phyloP scores from a whole-genome alignment of 108 stramenopile genomes.

The Bacterosira constricta region DNA sequence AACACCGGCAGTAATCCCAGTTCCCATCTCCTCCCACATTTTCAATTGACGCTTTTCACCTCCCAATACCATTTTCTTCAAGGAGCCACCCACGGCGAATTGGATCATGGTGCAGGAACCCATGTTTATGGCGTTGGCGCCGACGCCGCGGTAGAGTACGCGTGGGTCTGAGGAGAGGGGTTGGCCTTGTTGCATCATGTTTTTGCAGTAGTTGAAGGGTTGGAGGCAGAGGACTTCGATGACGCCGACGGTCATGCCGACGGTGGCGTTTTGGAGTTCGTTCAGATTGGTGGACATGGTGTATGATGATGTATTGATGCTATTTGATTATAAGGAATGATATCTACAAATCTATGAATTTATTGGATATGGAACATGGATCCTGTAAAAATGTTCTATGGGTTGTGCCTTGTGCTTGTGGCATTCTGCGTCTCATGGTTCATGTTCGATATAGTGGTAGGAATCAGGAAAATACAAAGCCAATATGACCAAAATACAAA shows the following conservation, averaged over 20 bases:
- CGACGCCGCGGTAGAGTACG: constrained; percentile 88
- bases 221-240: constrained; percentile 91
- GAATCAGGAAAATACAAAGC: too few relatives aligned
- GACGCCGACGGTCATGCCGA: constrained; percentile 92
- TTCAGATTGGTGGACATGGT: constrained; percentile 86
- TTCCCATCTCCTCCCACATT: constrained; percentile 76
- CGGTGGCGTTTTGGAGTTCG: constrained; percentile 90
- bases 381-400: neutral
- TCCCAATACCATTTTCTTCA: constrained; percentile 68
- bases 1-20: constrained; percentile 83
- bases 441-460: too few relatives aligned
- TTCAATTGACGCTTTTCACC: constrained; percentile 57
- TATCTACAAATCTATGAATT: neutral
- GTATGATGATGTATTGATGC: neutral
- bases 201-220: constrained; percentile 94
- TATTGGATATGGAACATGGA: neutral
- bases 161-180: constrained; percentile 77
- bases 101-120: constrained; percentile 95
- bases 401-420: too few relatives aligned
- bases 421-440: too few relatives aligned
- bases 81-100: constrained; percentile 84
- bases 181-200: constrained; percentile 89
- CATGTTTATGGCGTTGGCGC: constrained; percentile 91
- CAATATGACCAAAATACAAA: too few relatives aligned
- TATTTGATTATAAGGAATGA: neutral